Base-by-base conservation (phyloP, 305 asterid species). In the Petunia hybrid region DNA sequence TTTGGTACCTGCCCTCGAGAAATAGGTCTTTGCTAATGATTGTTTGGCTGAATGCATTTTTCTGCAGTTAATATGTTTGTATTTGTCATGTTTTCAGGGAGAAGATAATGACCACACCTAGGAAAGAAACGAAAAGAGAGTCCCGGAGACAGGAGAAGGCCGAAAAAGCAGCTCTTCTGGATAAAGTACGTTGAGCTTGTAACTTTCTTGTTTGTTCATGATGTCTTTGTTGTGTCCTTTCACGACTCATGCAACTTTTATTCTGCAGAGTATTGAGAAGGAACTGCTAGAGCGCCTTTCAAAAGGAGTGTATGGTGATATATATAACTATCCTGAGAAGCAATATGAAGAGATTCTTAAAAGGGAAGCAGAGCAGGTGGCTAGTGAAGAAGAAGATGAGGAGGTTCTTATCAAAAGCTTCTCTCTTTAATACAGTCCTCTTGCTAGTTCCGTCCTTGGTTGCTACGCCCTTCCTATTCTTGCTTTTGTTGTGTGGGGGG, bases 71-170 rank as follows among this genome's bases (percentile, higher is more conserved):
- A 16, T 67, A 61, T 43, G 41, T 41, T 51, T 55, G 62, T 61
- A 65, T 66, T 41, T 53, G 53, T 63, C 80, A 35, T 77, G 13
- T 81, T 41, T 80, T 77, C 86, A 92, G 99, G 89, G 98, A 92
- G 88, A 96, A 90, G 88, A 87, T 94, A 76, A 91, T 91, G 95
- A 92, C 97, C 35, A 88, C 87, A 71, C 98, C 98, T 3, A 89
- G 95, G 76, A 94, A 90, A 80, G 88, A 86, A 85, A 92, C 85
- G 89, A 96, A 91, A 82, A 87, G 97, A 86, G 98, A 94, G 84
- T 89, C 95, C 57, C 90, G 99, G 73, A 90, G 97, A 87, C 97
- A 90, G 85, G 97, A 94, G 79, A 94, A 95, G 89, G 98, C 99
- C 56, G 92, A 88, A 90, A 89, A 83, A 75, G 99, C 98, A n/a